phyloP scores from a whole-genome alignment of 1,139 yeast species.

The Yamadazyma sp. region DNA sequence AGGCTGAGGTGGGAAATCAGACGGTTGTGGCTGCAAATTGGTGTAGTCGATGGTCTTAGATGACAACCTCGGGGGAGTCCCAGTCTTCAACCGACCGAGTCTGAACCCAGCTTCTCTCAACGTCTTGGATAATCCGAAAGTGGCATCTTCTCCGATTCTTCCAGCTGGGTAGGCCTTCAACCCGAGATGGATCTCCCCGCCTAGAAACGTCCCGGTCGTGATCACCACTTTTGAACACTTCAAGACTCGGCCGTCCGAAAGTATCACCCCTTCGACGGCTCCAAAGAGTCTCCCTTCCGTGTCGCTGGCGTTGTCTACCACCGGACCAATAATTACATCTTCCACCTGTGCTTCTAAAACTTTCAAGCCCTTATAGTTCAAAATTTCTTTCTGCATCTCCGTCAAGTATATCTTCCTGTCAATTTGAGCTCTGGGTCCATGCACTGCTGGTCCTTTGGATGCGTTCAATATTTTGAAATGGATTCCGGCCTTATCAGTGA shows the following conservation, averaged over 20 bases:
- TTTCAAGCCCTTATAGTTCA: slow-evolving; percentile 56
- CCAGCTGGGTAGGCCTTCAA: slow-evolving; percentile 81
- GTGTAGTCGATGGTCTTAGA: slow-evolving; percentile 68
- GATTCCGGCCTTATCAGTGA: slow-evolving; percentile 91
- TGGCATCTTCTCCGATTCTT: slow-evolving; percentile 88
- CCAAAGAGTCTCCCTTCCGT: slow-evolving; percentile 40
- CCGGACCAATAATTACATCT: slow-evolving; percentile 71
- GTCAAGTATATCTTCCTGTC: slow-evolving; percentile 76
- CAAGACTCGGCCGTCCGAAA: slow-evolving; percentile 65
- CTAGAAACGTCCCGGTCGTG: slow-evolving; percentile 93
- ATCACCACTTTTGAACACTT: slow-evolving; percentile 71
- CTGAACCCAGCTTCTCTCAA: slow-evolving; percentile 74
- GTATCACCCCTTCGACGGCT: slow-evolving; percentile 64
- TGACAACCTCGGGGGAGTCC: slow-evolving; percentile 91
- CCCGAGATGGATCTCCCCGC: slow-evolving; percentile 95
- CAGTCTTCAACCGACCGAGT: slow-evolving; percentile 90
- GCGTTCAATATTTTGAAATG: slow-evolving; percentile 86
- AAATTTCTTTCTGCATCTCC: slow-evolving; percentile 76
- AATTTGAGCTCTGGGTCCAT: slow-evolving; percentile 98
- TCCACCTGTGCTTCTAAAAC: slow-evolving; percentile 77
- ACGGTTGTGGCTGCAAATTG: slow-evolving; percentile 62
- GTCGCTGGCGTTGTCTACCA: slow-evolving; percentile 20
- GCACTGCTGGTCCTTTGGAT: slow-evolving; percentile 94
- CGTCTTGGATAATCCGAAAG: slow-evolving; percentile 84
- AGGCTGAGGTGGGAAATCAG: slow-evolving; percentile 83